phyloP scores from a whole-genome alignment of 2,329 filamentous ascomycete species.

The Dactylella cylindrospora region DNA sequence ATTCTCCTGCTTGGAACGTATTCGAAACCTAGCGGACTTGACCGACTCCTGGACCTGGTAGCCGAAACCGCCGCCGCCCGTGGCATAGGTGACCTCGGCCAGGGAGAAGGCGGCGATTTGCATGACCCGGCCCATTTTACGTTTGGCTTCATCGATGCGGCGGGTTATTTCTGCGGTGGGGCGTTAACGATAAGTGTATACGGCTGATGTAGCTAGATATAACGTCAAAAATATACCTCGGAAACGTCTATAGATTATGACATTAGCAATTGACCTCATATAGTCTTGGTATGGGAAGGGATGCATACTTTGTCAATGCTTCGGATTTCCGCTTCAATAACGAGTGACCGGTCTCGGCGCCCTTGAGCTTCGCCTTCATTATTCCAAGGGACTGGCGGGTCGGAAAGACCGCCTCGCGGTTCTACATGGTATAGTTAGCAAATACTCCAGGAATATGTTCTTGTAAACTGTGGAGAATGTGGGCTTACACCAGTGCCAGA shows the following conservation, averaged over 20 bases:
- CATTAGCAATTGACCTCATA: slow-evolving; percentile 41
- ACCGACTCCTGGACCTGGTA: slow-evolving; percentile 98
- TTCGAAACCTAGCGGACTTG: slow-evolving; percentile 85
- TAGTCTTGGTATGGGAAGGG: slow-evolving; percentile 10
- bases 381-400: slow-evolving; percentile 93
- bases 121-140: slow-evolving; percentile 99
- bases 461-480: not conserved
- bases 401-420: slow-evolving; percentile 93
- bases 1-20: slow-evolving; percentile 96
- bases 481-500: slow-evolving; percentile 33
- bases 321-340: slow-evolving; percentile 97
- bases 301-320: slow-evolving; percentile 84
- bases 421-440: slow-evolving; percentile 58
- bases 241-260: slow-evolving; percentile 66
- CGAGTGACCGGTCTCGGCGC: slow-evolving; percentile 85
- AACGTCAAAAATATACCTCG: slow-evolving; percentile 63
- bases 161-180: slow-evolving; percentile 75
- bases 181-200: slow-evolving; percentile 7
- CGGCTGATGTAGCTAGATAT: slow-evolving; percentile 3
- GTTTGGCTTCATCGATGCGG: slow-evolving; percentile 97
- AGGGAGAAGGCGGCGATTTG: slow-evolving; percentile 97
- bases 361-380: slow-evolving; percentile 99
- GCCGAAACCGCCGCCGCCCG: slow-evolving; percentile 81
- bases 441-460: no score
- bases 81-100: slow-evolving; percentile 94